phyloP scores from a whole-genome alignment of 495 filamentous ascomycete genomes.

The Tuber umbilicatum region DNA sequence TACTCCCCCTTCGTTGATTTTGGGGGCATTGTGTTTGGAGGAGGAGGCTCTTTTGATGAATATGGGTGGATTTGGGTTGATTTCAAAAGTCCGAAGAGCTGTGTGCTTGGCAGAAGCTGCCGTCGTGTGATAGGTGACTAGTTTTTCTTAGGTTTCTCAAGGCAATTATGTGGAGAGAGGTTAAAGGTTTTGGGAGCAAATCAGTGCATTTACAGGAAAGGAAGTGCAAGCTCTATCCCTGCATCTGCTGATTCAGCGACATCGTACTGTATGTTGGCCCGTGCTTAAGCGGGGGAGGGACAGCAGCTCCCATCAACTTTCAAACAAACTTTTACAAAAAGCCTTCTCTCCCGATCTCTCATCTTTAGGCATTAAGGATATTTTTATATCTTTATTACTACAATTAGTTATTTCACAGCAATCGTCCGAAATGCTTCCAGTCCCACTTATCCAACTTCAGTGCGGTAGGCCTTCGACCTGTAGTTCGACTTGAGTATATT shows the following conservation, averaged over 20 bases:
- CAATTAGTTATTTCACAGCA: background rate
- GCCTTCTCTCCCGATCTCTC: background rate
- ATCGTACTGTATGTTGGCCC: background rate
- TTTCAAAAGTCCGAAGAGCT: background rate
- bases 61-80: background rate
- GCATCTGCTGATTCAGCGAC: background rate
- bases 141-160: background rate
- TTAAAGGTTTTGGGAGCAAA: background rate
- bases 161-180: background rate
- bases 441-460: constrained; percentile 83
- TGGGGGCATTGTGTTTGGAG: constrained; percentile 55
- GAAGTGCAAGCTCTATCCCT: background rate
- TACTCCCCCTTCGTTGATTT: constrained; percentile 81
- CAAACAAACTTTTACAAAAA: background rate
- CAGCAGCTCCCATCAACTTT: background rate
- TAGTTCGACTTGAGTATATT: constrained; percentile 3
- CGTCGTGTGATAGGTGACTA: too few species aligned
- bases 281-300: background rate
- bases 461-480: constrained; percentile 59
- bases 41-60: background rate
- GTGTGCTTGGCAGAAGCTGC: background rate
- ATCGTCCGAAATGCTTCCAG: constrained; percentile 54
- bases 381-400: background rate
- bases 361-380: background rate
- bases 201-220: background rate